Base-by-base conservation (phyloP, 345 rosid genomes). In the Gossypium bickii region DNA sequence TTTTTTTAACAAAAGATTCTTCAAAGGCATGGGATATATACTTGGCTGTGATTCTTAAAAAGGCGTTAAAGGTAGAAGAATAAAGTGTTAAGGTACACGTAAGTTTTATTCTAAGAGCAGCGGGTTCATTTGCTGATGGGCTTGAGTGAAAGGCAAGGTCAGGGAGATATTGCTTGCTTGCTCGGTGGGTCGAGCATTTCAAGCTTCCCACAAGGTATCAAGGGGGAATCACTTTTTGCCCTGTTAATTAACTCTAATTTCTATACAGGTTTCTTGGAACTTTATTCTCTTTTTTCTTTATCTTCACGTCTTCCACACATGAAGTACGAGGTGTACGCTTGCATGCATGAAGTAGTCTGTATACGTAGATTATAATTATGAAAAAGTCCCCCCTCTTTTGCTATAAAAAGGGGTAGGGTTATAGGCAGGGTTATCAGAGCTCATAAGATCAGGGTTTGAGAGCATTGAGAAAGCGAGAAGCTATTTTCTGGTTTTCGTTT, bases 51-150 rank as follows among this genome's bases (percentile, higher is more conserved):
- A 24, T 67, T 24, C 71, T 25, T 49, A 0, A 16, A 17, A 49
- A 24, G 49, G 41, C n/a, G 3, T 24, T 48, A 0, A 9, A 15
- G 34, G 6, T 48, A 22, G 1, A 66, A 20, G 61, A 57, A 22
- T 57, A 67, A 9, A 13, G 17, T 22, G 15, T 22, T 13, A 24
- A 12, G 24, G 18, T 22, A 22, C 41, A 67, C 48, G 60, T 10
- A 69, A 69, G 52, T 70, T 60, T 52, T 70, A 69, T 52, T 70
- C 73, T 10, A 52, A 17, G n/a, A 29, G 45, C 18, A 52, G 47
- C 47, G 47, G 57, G 6, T 27, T 52, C 47, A 69, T 51, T 69
- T 10, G 25, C 47, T 27, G 72, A 27, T 27, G 60, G 9, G 18
- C 10, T 27, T 52, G 47, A 52, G 24, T 68, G 43, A 27, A 29